These are phyloP conservation scores for Blepharisma stoltei DNA, from an alignment of 73 alveolate genomes.

Conservation along the genomic window DNA sequence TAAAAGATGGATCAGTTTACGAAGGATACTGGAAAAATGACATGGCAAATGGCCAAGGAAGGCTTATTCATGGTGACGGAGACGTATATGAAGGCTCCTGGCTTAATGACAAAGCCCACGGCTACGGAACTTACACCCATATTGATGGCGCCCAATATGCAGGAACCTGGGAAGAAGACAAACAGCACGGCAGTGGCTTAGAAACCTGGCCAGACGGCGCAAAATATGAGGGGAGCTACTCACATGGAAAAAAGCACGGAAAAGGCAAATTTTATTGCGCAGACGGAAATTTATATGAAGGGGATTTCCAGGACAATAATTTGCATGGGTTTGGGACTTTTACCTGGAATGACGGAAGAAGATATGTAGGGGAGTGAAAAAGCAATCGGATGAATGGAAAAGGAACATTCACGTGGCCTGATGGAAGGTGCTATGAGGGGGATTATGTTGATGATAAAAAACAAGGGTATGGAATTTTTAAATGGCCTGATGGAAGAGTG, in stretches of 20 bases:
- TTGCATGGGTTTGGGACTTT: constrained; percentile 15
- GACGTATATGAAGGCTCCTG: constrained; percentile 60
- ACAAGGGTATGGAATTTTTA: constrained; percentile 16
- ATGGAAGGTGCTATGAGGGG: constrained; percentile 10
- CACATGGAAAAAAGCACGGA: constrained; percentile 52
- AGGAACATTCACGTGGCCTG: constrained; percentile 21
- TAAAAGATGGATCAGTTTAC: constrained; percentile 52
- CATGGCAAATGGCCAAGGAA: constrained; percentile 59
- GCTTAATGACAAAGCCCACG: constrained; percentile 58
- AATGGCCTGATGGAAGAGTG: constrained; percentile 28
- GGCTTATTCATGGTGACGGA: constrained; percentile 57
- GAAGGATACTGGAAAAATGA: constrained; percentile 65
- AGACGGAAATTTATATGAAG: constrained; percentile 62
- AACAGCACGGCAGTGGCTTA: constrained; percentile 61
- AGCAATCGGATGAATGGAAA: constrained; percentile 16
- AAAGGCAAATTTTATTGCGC: constrained; percentile 53
- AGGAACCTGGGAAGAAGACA: constrained; percentile 63
- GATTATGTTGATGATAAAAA: constrained; percentile 30
- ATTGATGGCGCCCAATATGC: constrained; percentile 51
- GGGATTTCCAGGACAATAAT: constrained; percentile 26
- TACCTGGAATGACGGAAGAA: constrained; percentile 24
- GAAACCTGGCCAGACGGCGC: constrained; percentile 44
- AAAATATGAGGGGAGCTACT: constrained; percentile 37
- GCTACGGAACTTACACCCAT: constrained; percentile 48
- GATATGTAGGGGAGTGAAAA: neutral